Base-by-base conservation (phyloP, 164 flowering plant species). In the Kalanchoe fedtschenkoi region DNA sequence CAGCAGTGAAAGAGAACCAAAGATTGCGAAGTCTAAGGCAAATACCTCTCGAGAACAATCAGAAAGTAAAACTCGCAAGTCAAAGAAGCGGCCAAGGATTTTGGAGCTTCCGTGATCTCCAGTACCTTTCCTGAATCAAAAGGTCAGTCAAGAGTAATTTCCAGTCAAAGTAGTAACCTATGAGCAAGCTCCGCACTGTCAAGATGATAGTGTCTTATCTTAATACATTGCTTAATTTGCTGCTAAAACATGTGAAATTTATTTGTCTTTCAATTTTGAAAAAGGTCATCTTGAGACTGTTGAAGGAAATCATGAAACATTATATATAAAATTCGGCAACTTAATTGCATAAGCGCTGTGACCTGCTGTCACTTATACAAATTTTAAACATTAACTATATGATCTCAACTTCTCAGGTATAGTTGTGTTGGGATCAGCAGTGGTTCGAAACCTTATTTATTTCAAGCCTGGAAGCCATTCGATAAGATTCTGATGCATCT, bases 11-110 rank as follows among this genome's bases (percentile, higher is more conserved):
- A 62, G 56, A 4, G 64, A 64, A 10, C 29, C 30, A 34, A 34
- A 58, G 24, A 32, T 60, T 51, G n/a, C 3, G 46, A 19, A 16
- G 38, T 33, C 65, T 13, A 54, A 26, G 32, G 13, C 15, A 15
- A 30, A 21, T 53, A 22, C 14, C 8, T 26, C 59, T 34, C 17
- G 22, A 28, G 15, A 16, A 15, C 26, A 2, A 15, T 8, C 19
- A 6, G 63, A 62, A 58, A 54, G 65, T 6, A 46, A 46, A 46
- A 1, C 11, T 46, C n/a, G 15, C 29, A 29, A 24, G 53, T 66
- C 65, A 19, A 74, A 66, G 51, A 82, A 78, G 68, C 78, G 74
- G 29, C 69, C 68, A 47, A 82, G 73, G 70, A 76, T 85, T 58
- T 68, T 69, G 9, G 90, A 79, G 69, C 85, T 85, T 54, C 67